Base-by-base conservation (phyloP, 108 stramenopile genomes). In the Nannochloropsis salina region DNA sequence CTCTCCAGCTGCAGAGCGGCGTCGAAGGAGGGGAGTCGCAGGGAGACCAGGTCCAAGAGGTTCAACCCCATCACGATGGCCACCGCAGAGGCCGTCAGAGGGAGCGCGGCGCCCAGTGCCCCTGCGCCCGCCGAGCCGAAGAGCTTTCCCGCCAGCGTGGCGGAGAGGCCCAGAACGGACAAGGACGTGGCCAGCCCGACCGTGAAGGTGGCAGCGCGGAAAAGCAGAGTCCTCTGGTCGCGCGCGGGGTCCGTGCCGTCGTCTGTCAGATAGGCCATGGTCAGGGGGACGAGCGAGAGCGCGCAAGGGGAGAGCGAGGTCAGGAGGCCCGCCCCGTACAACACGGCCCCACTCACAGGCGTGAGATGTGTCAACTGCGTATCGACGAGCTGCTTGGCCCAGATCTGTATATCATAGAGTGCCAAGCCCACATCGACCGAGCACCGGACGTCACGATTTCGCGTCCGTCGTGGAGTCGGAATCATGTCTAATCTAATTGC, bases 141-240 rank as follows among this genome's bases (percentile, higher is more conserved):
- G 9, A 89, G 82, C 83, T 83, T 89, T 21, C 89, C 89, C 10
- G 89, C 89, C 44, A 80, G 79, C 22, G 89, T 89, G 22, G 89
- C 89, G 44, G 89, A 89, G 41, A 89, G 89, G 40, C 89, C 89
- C n/a, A 89, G 89, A 79, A 86, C 43, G 44, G 89, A 86, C 8
- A 89, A 83, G 8, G 86, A 85, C 22, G 89, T 86, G 47, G 89
- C 89, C 44, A 89, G 80, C 41, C 89, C 89, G 20, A 41, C 83
- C 11, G 83, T 43, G 0, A 83, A 83, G 9, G 42, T 43, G n/a
- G 42, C 83, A 43, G 42, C 43, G 45, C 42, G 83, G 44, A 83
- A 41, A 43, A 83, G 61, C 20, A 74, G 61, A n/a, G 61, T 74
- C 61, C 8, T 74, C 6, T 74, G 61, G 61, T 74, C 61, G 61